phyloP scores from a whole-genome alignment of 2,329 filamentous ascomycete genomes.

The Basipetospora sp. region DNA sequence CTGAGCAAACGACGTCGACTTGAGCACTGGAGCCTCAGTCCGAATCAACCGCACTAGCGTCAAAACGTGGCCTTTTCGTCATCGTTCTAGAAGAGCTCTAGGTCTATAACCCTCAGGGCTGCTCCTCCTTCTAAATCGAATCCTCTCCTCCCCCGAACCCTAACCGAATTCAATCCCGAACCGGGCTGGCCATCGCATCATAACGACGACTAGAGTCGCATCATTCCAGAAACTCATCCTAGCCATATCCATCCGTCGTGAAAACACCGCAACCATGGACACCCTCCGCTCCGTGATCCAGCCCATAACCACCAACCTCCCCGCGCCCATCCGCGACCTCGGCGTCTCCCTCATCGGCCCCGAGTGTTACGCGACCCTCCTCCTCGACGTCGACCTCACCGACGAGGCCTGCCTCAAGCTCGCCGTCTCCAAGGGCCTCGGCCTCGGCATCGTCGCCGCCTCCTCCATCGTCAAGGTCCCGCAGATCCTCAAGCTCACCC shows the following conservation, averaged over 20 bases:
- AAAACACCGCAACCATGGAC: conserved; percentile 40
- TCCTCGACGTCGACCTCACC: conserved; percentile 70
- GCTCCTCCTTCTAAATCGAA: neutral
- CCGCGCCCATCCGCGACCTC: conserved; percentile 57
- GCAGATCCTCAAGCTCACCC: conserved; percentile 83
- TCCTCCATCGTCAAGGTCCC: conserved; percentile 90
- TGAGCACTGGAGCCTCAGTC: too few species aligned
- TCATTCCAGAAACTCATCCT: too few species aligned
- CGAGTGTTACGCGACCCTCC: conserved; percentile 69
- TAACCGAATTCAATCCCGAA: too few species aligned
- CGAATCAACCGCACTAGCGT: too few species aligned
- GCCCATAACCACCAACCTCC: conserved; percentile 60
- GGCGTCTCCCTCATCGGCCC: conserved; percentile 68
- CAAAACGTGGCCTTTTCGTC: neutral
- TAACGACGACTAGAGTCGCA: too few species aligned
- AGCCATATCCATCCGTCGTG: neutral
- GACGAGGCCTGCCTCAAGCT: conserved; percentile 73
- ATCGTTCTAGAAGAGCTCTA: neutral
- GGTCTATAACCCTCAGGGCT: neutral
- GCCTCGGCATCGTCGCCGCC: conserved; percentile 82
- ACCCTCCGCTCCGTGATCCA: conserved; percentile 44
- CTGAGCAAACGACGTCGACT: too few species aligned
- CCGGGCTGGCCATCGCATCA: too few species aligned
- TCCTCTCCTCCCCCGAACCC: neutral
- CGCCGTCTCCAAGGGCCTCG: conserved; percentile 79